Percentiles rank a stretch among this genome's conserved stretches.
These are phyloP conservation scores for Beauveria bassiana DNA, from an alignment of 2,329 filamentous ascomycete genomes.

Conservation along the genomic window DNA sequence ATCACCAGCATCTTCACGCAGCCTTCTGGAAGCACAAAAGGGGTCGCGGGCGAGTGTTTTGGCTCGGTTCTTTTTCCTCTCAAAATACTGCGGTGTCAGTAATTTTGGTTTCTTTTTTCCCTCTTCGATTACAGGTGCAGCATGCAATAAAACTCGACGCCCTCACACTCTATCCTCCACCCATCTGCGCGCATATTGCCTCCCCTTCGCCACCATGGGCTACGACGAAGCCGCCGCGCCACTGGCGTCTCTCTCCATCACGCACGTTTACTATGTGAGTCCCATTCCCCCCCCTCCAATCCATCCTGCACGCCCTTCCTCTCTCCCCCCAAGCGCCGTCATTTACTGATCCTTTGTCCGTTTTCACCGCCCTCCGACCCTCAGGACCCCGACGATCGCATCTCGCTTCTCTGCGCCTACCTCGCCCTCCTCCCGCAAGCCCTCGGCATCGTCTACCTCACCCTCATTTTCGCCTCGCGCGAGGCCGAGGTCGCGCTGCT, in stretches of 20 bases:
- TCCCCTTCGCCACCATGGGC: neutral
- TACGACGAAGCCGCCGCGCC: conserved; percentile 29
- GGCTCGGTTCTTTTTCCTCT: neutral
- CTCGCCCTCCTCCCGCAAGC: conserved; percentile 90
- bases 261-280: conserved; percentile 89
- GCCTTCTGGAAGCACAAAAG: neutral
- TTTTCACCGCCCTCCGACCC: neutral
- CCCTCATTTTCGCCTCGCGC: conserved; percentile 82
- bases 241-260: conserved; percentile 84
- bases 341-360: neutral
- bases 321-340: neutral
- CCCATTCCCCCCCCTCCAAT: no score
- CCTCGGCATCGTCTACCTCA: conserved; percentile 82
- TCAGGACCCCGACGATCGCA: conserved; percentile 74
- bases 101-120: neutral
- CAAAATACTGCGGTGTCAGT: neutral
- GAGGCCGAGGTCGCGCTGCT: conserved; percentile 85
- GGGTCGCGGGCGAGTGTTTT: neutral
- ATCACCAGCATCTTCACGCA: neutral
- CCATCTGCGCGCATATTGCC: no score
- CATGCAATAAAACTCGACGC: neutral
- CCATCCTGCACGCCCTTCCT: no score
- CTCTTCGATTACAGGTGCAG: neutral
- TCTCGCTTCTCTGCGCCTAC: conserved; percentile 87
- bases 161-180: neutral